phyloP scores from a whole-genome alignment of 345 rosid species.

The Gossypium sturtianum region DNA sequence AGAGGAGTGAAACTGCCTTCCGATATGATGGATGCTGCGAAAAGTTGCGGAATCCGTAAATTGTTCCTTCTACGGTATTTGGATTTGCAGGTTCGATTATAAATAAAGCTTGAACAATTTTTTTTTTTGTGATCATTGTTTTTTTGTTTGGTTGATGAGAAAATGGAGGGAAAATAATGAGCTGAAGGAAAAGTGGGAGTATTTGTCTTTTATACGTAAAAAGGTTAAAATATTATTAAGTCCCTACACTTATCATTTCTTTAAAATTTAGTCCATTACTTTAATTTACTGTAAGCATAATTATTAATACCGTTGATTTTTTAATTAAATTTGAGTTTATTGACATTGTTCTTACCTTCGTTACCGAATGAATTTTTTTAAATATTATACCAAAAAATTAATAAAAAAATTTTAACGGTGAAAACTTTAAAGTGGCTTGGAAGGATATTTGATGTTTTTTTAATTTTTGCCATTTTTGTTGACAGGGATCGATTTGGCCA shows the following conservation, averaged over 20 bases:
- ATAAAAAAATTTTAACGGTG: too few species aligned
- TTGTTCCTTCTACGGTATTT: slow-evolving; percentile 63
- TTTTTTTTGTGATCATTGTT: slow-evolving; percentile 4
- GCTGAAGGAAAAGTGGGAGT: neutral
- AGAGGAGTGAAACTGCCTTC: slow-evolving; percentile 57
- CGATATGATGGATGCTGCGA: slow-evolving; percentile 78
- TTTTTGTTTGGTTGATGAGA: slow-evolving; percentile 8
- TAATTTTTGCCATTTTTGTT: neutral
- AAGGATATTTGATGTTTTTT: neutral
- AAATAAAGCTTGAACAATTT: neutral
- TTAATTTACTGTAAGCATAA: too few species aligned
- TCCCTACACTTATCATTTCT: too few species aligned
- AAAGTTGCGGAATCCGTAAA: slow-evolving; percentile 54
- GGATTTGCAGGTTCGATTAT: slow-evolving; percentile 61
- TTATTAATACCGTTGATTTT: too few species aligned
- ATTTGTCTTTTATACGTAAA: neutral
- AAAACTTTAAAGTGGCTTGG: too few species aligned
- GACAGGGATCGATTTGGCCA: slow-evolving; percentile 66
- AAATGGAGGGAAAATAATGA: slow-evolving; percentile 2
- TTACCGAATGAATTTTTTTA: too few species aligned
- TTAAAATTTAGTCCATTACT: too few species aligned
- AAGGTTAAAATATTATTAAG: too few species aligned
- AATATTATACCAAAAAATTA: too few species aligned
- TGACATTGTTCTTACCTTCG: too few species aligned
- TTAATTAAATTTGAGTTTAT: too few species aligned